Conservation (phyloP, 2,329 filamentous ascomycete species). For the Truncatella angustata region DNA sequence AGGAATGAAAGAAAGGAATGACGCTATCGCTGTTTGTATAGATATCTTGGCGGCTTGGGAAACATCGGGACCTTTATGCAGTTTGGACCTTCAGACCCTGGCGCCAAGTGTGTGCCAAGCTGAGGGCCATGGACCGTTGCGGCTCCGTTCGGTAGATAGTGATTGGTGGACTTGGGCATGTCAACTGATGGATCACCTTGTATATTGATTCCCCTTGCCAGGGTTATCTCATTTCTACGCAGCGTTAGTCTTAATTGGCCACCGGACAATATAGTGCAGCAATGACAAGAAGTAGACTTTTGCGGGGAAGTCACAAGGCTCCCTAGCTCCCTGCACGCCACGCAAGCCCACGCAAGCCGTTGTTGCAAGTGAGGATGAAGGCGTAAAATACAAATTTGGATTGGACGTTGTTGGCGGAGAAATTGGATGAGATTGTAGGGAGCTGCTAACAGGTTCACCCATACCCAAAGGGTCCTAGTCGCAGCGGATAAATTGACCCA, state of each 20-base stretch:
- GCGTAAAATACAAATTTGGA: background rate
- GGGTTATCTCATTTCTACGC: background rate
- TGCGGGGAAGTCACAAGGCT: slow-evolving; percentile 2
- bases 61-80: slow-evolving; percentile 4
- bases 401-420: slow-evolving; percentile 4
- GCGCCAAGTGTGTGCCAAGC: background rate
- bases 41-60: background rate
- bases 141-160: background rate
- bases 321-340: background rate
- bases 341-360: background rate
- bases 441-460: background rate
- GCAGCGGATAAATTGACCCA: background rate
- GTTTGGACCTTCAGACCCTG: background rate
- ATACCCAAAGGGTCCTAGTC: background rate
- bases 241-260: background rate
- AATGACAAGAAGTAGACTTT: background rate
- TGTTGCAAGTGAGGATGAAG: background rate
- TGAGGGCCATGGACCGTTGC: background rate
- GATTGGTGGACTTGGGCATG: slow-evolving; percentile 7
- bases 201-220: background rate
- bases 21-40: background rate
- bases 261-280: background rate
- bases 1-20: background rate
- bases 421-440: background rate
- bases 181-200: background rate